Evolutionary conservation across 106 monocot species (phyloP), one percentile per base, ranked within the genome.

Genomic region (Amphibolis antarctica): DNA sequence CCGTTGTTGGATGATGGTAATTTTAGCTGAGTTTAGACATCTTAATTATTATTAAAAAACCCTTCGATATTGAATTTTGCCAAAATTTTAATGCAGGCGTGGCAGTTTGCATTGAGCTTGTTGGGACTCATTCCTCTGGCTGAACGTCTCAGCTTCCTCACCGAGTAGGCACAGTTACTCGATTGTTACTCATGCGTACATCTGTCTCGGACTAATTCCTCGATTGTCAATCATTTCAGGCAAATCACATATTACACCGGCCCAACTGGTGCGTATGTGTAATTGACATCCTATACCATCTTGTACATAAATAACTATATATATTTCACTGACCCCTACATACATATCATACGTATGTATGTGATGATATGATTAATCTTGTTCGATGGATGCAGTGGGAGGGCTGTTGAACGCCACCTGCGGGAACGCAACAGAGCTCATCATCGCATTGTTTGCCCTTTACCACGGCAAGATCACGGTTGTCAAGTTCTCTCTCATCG

Each of bases 391-490:
- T 46, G 0, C 75, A 92, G 92, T 92, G 4, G 92, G 92, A 12
- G 92, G 86, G 9, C 81, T 92, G 15, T 68, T 92, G 49, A 92
- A 92, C 52, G 92, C 92, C 17, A 88, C 88, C 0, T 88, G 88
- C 53, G 88, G 88, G 43, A 88, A 88, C 30, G 88, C 88, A 5
- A 92, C 92, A 1, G 92, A 92, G 77, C 69, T 92, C 60, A 92
- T 92, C 59, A 86, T 92, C 51, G 83, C 92, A 6, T 44, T 92
- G 24, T 79, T 91, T 42, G 90, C 90, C 0, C 59, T 91, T 21
- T 17, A 51, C 24, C 31, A 62, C 26, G 78, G 83, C 0, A 74
- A 83, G 66, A 81, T 91, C 15, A 74, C 78, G 5, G 80, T 91
- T 62, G 86, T 91, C 43, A 91, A 91, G 69, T 83, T 65, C 55